Percentiles rank a stretch among this genome's conserved stretches.
These are phyloP conservation scores for Solanum ossicruentum DNA, from an alignment of 257 asterid species.

Conservation along the genomic window DNA sequence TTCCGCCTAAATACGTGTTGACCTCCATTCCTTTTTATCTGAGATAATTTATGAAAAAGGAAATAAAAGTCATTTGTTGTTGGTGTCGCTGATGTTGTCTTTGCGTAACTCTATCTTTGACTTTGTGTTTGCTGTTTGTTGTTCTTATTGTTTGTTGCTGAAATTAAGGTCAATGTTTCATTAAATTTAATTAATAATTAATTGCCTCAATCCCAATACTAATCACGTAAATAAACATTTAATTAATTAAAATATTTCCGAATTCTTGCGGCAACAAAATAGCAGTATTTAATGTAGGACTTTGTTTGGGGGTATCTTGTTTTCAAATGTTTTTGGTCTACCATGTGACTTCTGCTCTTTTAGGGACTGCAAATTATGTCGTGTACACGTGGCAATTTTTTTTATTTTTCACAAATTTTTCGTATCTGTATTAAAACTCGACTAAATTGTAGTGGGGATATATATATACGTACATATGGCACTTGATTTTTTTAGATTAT, in stretches of 20 bases:
- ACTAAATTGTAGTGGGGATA: background rate
- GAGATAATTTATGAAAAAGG: background rate
- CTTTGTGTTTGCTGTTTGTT: slow-evolving; percentile 10
- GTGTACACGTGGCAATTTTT: background rate
- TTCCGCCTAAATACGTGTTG: too few species aligned
- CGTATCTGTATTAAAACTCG: background rate
- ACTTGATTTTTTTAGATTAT: too few species aligned
- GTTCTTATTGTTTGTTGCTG: slow-evolving; percentile 5
- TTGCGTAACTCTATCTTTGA: slow-evolving; percentile 6
- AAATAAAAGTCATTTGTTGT: background rate
- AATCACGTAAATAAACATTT: background rate
- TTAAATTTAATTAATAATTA: background rate
- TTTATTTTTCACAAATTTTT: background rate
- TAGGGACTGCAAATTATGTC: slow-evolving; percentile 4
- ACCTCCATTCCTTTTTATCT: too few species aligned
- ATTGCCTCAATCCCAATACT: slow-evolving; percentile 2
- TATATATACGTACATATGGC: too few species aligned
- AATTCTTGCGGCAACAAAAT: slow-evolving; percentile 27
- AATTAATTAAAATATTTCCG: slow-evolving; percentile 1
- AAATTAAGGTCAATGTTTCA: slow-evolving; percentile 4
- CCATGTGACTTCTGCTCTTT: slow-evolving; percentile 45
- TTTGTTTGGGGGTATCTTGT: slow-evolving; percentile 4
- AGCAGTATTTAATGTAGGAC: slow-evolving; percentile 11
- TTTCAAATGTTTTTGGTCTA: slow-evolving; percentile 24
- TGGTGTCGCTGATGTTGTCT: slow-evolving; percentile 6